Evolutionary conservation across 345 rosid species (phyloP).

Genomic region (Gossypium turneri): DNA sequence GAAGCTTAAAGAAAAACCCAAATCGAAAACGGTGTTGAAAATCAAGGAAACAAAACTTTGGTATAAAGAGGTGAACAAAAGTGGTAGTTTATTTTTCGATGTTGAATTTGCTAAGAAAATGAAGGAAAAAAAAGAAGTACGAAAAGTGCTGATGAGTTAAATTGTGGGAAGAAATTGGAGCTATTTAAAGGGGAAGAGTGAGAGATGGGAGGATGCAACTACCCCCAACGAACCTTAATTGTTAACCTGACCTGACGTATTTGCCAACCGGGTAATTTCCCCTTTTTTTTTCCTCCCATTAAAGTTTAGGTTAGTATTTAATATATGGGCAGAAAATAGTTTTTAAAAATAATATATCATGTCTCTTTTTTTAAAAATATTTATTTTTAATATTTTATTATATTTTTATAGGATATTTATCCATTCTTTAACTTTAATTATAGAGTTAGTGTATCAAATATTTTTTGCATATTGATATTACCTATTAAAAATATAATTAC

Average conservation of each 20-base stretch:
- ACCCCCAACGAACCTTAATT: constrained; percentile 66
- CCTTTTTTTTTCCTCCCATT: too few species aligned
- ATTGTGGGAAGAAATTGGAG: neutral
- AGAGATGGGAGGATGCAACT: constrained; percentile 39
- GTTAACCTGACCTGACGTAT: constrained; percentile 28
- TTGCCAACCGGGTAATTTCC: constrained; percentile 24
- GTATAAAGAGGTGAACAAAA: neutral
- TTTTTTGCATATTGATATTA: too few species aligned
- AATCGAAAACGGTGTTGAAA: neutral
- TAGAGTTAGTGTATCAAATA: too few species aligned
- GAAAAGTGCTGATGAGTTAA: neutral
- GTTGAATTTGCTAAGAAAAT: neutral
- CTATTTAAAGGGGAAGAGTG: constrained; percentile 21
- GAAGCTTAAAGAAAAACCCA: neutral
- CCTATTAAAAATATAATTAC: too few species aligned
- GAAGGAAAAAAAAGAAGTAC: neutral
- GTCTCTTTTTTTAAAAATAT: too few species aligned
- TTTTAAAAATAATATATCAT: too few species aligned
- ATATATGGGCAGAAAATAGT: too few species aligned
- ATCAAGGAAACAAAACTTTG: neutral
- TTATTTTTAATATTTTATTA: too few species aligned
- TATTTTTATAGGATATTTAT: too few species aligned
- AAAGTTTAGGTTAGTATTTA: too few species aligned
- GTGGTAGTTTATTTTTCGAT: neutral
- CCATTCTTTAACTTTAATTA: too few species aligned